Evolutionary conservation across 2,329 filamentous ascomycete species (phyloP).

Genomic region (Trichothecium roseum): DNA sequence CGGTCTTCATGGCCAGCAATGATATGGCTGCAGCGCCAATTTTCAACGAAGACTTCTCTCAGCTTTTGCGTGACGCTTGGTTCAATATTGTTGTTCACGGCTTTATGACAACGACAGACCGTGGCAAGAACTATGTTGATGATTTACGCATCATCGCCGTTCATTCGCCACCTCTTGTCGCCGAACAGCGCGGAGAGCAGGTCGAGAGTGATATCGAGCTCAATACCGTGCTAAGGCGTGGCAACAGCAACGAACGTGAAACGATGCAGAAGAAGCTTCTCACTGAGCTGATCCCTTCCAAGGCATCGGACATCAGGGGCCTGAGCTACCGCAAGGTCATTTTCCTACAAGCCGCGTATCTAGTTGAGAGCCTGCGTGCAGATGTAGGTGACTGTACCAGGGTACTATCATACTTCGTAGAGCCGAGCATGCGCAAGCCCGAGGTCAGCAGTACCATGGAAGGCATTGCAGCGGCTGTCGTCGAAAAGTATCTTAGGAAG

Average conservation of each 20-base stretch:
- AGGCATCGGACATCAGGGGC: conserved; percentile 66
- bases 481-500: conserved; percentile 70
- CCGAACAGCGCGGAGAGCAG: conserved; percentile 80
- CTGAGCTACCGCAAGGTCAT: conserved; percentile 85
- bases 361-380: conserved; percentile 82
- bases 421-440: conserved; percentile 65
- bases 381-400: conserved; percentile 84
- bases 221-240: conserved; percentile 83
- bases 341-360: conserved; percentile 81
- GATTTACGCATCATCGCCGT: conserved; percentile 79
- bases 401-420: conserved; percentile 85
- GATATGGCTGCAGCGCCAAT: conserved; percentile 39
- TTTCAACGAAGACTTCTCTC: conserved; percentile 58
- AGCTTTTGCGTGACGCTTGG: conserved; percentile 83
- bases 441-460: conserved; percentile 58
- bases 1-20: conserved; percentile 65
- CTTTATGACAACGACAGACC: conserved; percentile 64
- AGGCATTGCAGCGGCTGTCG: conserved; percentile 53
- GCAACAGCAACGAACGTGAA: conserved; percentile 70
- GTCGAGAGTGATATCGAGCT: conserved; percentile 94
- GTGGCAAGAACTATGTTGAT: conserved; percentile 60
- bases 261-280: conserved; percentile 73
- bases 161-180: conserved; percentile 77
- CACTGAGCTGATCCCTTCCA: conserved; percentile 60
- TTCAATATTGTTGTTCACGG: conserved; percentile 96